Evolutionary conservation across 352 stramenopile species (phyloP), one percentile per base, ranked within the genome.

Genomic region (Phytopythium ostracodes): DNA sequence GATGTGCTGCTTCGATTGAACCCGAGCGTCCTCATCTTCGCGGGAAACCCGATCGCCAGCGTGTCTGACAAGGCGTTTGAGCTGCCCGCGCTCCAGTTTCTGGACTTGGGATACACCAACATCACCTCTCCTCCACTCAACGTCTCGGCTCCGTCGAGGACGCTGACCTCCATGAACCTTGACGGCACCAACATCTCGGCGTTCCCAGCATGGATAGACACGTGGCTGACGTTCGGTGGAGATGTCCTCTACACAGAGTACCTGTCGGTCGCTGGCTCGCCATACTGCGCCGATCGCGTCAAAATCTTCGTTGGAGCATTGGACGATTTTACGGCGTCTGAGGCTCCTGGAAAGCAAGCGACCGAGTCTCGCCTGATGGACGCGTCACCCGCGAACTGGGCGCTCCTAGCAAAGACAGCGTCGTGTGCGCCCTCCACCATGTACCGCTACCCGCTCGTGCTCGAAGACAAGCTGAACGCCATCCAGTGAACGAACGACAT

Each of bases 131-230:
- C n/a, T 7, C 38, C 38, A 15, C 12, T n/a, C 12, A 18, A 33
- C 22, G 47, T 54, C 47, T 17, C 47, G 12, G 14, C 25, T 54
- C 47, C 29, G 25, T 52, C 46, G 20, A 2, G 27, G 3, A 6
- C 44, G 44, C 18, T 51, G 20, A 51, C 44, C 15, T 54, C 47
- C 14, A 54, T 54, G 22, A 54, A 54, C 47, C 24, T 54, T 15
- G 47, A 54, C 24, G 14, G 22, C 47, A 54, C 47, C 22, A n/a
- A 18, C 10, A 54, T 54, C 22, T 54, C 47, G 9, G 25, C 17
- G 14, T 54, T 33, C 24, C 47, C 47, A 5, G 20, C 24, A 33
- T 54, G 24, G 47, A 36, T 54, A 5, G 47, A 54, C 14, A 17
- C 15, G 47, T 54, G 47, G 47, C 47, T 54, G 3, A 18, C 47